Evolutionary conservation across 305 asterid genomes (phyloP), one percentile per base, ranked within the genome.

Genomic region (Rubia tinctorum): DNA sequence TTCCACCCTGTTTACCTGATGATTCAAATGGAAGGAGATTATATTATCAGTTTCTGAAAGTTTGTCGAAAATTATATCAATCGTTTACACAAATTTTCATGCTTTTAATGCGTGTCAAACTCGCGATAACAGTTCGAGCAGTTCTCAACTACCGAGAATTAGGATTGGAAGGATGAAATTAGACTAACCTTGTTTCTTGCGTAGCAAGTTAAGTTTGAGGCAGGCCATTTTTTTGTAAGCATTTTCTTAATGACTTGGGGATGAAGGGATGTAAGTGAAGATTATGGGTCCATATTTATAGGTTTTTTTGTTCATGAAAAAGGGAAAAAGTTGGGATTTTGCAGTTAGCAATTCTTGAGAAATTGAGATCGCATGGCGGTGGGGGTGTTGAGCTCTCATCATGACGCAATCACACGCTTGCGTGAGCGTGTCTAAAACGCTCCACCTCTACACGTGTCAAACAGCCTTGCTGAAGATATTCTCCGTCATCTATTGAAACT

Each of bases 1-100:
- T 82, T 71, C 80, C 76, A 20, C 77, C 75, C 18, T 17, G 56
- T 72, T 74, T 60, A 69, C 88, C 92, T 89, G 79, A 70, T 8
- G 69, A 65, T 47, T 5, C 13, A 73, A 30, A 37, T 65, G 14
- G n/a, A 30, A 4, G 62, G 34, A 2, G 9, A 22, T 59, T 66
- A 60, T 53, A 15, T 15, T 8, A 9, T 15, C 23, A 17, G 11
- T 53, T 53, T 18, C 60, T 18, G 60, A 53, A 51, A 51, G 59
- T 8, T 51, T 17, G 39, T 51, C 1, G 55, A 7, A 2, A 51
- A 6, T 51, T 51, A 14, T 17, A 15, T 7, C 11, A 42, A n/a
- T 18, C 22, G 6, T 51, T 51, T 51, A 15, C 20, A 17, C 23
- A 51, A 17, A 1, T 51, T 51, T 17, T 51, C 59, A 20, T 17